Evolutionary conservation across 176 grass and related monocot species (phyloP), one percentile per base, ranked within the genome.

Genomic region (Cenchrus fungigraminus): DNA sequence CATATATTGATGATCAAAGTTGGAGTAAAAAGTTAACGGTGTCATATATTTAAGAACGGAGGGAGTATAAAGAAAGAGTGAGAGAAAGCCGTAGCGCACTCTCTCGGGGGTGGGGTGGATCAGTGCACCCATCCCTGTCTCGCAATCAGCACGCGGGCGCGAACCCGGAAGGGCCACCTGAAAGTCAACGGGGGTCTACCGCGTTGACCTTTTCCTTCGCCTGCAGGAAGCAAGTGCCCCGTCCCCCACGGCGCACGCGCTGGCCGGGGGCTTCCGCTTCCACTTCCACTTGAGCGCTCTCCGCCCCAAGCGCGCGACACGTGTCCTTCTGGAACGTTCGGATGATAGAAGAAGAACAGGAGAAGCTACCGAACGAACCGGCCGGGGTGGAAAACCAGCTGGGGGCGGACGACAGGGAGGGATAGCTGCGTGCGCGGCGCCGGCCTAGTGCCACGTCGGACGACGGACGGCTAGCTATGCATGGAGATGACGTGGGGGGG

Each of bases 261-360:
- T 1, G 12, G 2, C 47, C 9, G 47, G 9, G 12, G 37, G 3
- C 37, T 40, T 40, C 37, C 37, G 37, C 51, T 3, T 4, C 51
- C 12, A 12, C 12, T 4, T 8, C 17, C 16, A 7, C 17, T 40
- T 40, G 37, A 40, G 37, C 37, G 37, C 37, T 40, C 37, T 40
- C 14, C 20, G 9, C 37, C 34, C 34, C 3, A 2, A 40, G 37
- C 4, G 1, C n/a, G 45, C 22, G 47, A 52, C 77, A 81, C 79
- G 79, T 68, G 65, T 55, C 78, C 49, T 68, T 68, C 64, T 81
- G 63, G 47, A 80, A 80, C 78, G 78, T 80, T 80, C 49, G 49
- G 32, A 40, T 4, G 37, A 40, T 40, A 4, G 37, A 40, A 40
- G 37, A 40, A 40, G 3, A 4, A 40, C 37, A 40, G 1, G 6